These are phyloP conservation scores for Heterobasidion irregulare DNA, from an alignment of 1,284 basidiomycete genomes.

Conservation along the genomic window DNA sequence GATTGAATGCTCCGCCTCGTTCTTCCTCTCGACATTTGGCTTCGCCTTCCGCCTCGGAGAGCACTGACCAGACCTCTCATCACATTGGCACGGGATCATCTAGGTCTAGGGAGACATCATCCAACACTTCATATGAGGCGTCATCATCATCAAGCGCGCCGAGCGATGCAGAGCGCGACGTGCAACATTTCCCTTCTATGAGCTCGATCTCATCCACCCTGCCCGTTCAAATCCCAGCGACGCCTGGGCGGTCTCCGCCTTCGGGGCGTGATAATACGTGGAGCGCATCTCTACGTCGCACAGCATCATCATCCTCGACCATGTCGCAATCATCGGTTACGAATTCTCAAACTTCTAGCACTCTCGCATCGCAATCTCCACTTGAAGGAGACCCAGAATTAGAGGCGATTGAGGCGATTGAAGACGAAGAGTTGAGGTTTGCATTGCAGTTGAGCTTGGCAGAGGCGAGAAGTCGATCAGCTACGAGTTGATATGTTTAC, in stretches of 20 bases:
- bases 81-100: slow-evolving; percentile 25
- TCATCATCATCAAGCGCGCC: neutral
- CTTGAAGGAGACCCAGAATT: slow-evolving; percentile 4
- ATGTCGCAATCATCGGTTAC: neutral
- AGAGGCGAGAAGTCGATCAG: slow-evolving; percentile 17
- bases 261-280: slow-evolving; percentile 20
- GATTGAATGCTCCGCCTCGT: slow-evolving; percentile 8
- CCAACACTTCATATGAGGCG: neutral
- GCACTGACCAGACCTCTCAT: slow-evolving; percentile 28
- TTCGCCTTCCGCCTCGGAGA: slow-evolving; percentile 14
- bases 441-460: slow-evolving; percentile 22
- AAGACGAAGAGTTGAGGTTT: slow-evolving; percentile 20
- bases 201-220: neutral
- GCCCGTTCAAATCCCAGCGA: neutral
- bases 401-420: slow-evolving; percentile 8
- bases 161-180: neutral
- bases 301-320: slow-evolving; percentile 9
- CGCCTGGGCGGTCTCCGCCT: slow-evolving; percentile 4
- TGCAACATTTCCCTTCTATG: slow-evolving; percentile 9
- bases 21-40: slow-evolving; percentile 11
- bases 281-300: slow-evolving; percentile 19
- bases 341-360: neutral
- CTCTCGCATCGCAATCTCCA: neutral
- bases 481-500: neutral
- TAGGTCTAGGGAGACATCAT: slow-evolving; percentile 21